These are phyloP conservation scores for Aquilaria sinensis DNA, from an alignment of 345 rosid species.

Conservation along the genomic window DNA sequence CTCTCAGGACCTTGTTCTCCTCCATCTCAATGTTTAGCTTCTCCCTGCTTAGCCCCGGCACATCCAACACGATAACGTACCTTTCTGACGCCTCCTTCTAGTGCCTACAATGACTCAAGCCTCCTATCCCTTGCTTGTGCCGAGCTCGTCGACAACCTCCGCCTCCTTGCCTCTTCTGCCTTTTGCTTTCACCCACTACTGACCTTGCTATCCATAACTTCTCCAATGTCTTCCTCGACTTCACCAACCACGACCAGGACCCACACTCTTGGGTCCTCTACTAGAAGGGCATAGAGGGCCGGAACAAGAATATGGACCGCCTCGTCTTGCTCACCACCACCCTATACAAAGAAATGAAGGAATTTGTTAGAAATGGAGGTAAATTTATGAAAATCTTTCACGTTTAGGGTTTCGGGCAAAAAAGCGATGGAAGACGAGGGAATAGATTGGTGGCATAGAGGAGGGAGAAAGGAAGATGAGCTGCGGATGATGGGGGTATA, in stretches of 20 bases:
- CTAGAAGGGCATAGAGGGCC: constrained; percentile 58
- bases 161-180: constrained; percentile 45
- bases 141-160: constrained; percentile 60
- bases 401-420: too few relatives aligned
- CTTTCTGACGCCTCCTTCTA: too few relatives aligned
- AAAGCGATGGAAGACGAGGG: background rate
- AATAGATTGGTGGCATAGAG: background rate
- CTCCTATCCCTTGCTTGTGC: constrained; percentile 82
- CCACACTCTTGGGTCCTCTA: constrained; percentile 53
- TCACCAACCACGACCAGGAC: constrained; percentile 64
- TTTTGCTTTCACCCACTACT: constrained; percentile 46
- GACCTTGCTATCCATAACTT: constrained; percentile 43
- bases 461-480: too few relatives aligned
- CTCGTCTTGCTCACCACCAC: constrained; percentile 58
- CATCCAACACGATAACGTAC: too few relatives aligned
- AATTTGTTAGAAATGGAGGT: constrained; percentile 49
- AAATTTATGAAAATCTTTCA: constrained; percentile 35
- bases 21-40: too few relatives aligned
- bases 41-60: too few relatives aligned
- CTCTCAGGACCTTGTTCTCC: too few relatives aligned
- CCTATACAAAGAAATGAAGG: constrained; percentile 77
- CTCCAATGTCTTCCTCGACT: constrained; percentile 41
- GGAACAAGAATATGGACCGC: constrained; percentile 68
- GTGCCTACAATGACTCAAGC: constrained; percentile 60
- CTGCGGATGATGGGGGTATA: too few relatives aligned